Evolutionary conservation across 2,329 filamentous ascomycete species (phyloP).

Genomic region (Colletotrichum spaethianum): DNA sequence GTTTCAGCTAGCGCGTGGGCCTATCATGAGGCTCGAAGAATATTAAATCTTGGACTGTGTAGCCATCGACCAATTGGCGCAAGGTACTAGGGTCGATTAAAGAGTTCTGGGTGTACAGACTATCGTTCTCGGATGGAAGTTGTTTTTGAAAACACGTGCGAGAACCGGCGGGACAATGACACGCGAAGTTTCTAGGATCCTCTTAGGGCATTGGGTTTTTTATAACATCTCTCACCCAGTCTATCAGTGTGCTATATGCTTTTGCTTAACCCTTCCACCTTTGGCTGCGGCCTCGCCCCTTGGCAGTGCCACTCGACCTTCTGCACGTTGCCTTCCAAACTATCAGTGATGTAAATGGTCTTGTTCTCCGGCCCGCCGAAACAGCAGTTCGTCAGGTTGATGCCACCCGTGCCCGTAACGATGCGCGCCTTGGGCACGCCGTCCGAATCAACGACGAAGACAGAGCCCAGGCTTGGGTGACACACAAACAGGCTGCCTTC

Average conservation of each 20-base stretch:
- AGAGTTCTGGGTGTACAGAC: background rate
- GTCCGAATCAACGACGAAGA: slow-evolving; percentile 55
- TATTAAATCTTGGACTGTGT: background rate
- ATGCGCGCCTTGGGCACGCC: slow-evolving; percentile 55
- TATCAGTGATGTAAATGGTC: slow-evolving; percentile 58
- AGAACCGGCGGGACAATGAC: background rate
- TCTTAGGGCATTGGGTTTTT: background rate
- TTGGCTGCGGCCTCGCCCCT: slow-evolving; percentile 40
- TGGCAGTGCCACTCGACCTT: slow-evolving; percentile 52
- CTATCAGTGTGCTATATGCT: background rate
- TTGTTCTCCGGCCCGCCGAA: slow-evolving; percentile 55
- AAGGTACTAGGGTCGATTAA: background rate
- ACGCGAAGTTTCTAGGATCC: background rate
- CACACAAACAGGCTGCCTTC: slow-evolving; percentile 55
- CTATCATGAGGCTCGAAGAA: background rate
- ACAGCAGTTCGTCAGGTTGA: slow-evolving; percentile 58
- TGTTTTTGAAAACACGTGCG: background rate
- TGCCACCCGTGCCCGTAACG: slow-evolving; percentile 48
- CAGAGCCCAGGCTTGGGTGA: slow-evolving; percentile 52
- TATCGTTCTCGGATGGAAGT: no score
- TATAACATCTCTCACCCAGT: background rate
- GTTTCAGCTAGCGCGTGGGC: background rate
- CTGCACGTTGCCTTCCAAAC: slow-evolving; percentile 54
- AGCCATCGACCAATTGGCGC: background rate
- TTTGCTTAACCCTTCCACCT: background rate